Conservation (phyloP, 75 land plant genomes). For the Adiantum capillusveneris region DNA sequence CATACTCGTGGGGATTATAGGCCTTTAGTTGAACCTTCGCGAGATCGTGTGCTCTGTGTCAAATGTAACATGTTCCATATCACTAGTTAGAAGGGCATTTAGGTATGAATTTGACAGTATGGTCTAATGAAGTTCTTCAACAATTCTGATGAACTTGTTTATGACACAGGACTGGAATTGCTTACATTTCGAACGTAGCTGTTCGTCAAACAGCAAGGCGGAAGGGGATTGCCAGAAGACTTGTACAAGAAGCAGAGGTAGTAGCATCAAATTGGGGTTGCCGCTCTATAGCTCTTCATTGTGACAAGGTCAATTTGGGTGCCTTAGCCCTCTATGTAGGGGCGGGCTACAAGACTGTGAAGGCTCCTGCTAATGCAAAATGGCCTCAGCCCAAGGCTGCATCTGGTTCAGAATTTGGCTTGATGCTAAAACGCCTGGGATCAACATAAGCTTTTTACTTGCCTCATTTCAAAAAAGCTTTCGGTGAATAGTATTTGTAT, state of each 20-base stretch:
- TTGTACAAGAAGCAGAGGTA: slow-evolving; percentile 50
- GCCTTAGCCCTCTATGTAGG: slow-evolving; percentile 53
- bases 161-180: slow-evolving; percentile 77
- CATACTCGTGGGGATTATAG: no score
- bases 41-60: no score
- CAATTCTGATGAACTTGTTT: no score
- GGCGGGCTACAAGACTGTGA: slow-evolving; percentile 58
- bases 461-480: no score
- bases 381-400: slow-evolving; percentile 80
- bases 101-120: no score
- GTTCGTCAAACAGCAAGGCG: slow-evolving; percentile 51
- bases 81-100: no score
- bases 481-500: no score
- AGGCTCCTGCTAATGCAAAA: slow-evolving; percentile 60
- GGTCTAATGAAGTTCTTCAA: no score
- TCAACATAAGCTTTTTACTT: no score
- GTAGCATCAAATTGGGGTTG: slow-evolving; percentile 72
- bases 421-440: slow-evolving; percentile 70
- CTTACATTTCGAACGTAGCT: slow-evolving; percentile 86
- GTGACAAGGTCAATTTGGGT: slow-evolving; percentile 47
- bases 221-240: slow-evolving; percentile 61
- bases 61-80: no score
- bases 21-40: no score
- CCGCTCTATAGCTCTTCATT: slow-evolving; percentile 74
- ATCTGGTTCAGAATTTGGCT: slow-evolving; percentile 39